phyloP scores from a whole-genome alignment of 1,139 yeast species.

The Scheffersomyces illinoinensis region DNA sequence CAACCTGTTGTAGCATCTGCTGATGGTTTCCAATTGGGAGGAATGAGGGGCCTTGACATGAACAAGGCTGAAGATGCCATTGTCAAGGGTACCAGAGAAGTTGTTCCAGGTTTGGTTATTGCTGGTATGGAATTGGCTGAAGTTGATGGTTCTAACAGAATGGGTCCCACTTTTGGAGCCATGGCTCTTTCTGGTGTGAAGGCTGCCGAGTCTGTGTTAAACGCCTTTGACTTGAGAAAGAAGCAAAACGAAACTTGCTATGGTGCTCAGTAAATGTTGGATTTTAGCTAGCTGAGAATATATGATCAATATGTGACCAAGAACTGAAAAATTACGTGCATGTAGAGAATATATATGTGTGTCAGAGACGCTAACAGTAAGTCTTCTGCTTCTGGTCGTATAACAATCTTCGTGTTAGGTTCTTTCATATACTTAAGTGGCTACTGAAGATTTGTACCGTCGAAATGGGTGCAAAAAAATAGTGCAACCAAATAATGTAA shows the following conservation, averaged over 20 bases:
- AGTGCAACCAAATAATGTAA: neutral
- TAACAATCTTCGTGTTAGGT: no score
- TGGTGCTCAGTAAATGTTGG: conserved; percentile 8
- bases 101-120: conserved; percentile 70
- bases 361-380: no score
- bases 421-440: no score
- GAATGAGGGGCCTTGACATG: conserved; percentile 82
- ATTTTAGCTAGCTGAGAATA: neutral
- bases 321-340: neutral
- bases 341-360: no score
- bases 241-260: conserved; percentile 32
- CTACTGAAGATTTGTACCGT: neutral
- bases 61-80: conserved; percentile 76
- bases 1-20: conserved; percentile 23
- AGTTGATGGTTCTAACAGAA: conserved; percentile 74
- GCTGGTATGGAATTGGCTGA: conserved; percentile 85
- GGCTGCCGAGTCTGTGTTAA: conserved; percentile 66
- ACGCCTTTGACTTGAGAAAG: conserved; percentile 51
- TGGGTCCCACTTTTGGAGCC: conserved; percentile 87
- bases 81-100: conserved; percentile 69
- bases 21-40: conserved; percentile 54
- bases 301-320: neutral
- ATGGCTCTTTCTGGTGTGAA: conserved; percentile 78
- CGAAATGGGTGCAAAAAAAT: neutral
- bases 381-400: no score